Conservation (phyloP, 345 rosid genomes). For the Linum usitatissimum region DNA sequence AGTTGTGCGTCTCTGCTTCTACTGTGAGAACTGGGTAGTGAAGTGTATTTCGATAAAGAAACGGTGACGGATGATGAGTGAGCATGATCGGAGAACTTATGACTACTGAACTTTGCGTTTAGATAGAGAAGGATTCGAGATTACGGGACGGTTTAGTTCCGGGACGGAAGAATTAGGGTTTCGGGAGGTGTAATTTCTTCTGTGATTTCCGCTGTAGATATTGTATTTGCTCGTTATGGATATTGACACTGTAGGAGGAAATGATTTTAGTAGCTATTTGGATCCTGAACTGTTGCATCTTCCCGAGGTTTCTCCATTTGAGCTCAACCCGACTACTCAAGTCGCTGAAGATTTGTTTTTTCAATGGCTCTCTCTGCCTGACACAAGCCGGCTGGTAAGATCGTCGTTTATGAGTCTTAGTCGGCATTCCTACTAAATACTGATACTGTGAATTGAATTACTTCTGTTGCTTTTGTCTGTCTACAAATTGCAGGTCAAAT, state of each 20-base stretch:
- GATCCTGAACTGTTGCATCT: conserved; percentile 66
- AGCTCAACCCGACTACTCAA: conserved; percentile 38
- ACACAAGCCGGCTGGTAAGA: conserved; percentile 48
- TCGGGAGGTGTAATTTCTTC: not conserved
- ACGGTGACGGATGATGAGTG: not conserved
- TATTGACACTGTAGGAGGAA: conserved; percentile 11
- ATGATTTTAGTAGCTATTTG: conserved; percentile 13
- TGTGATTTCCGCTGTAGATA: not conserved
- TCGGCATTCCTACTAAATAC: not conserved
- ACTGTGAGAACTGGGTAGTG: not conserved
- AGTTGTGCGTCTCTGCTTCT: not conserved
- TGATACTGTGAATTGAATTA: not conserved
- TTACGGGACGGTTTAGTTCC: not conserved
- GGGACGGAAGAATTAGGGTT: conserved; percentile 13
- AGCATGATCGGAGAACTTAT: not conserved
- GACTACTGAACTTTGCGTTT: not conserved
- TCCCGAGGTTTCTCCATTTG: conserved; percentile 48
- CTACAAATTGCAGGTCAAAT: not conserved
- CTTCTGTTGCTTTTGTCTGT: not conserved
- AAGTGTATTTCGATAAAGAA: not conserved
- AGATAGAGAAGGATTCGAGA: not conserved
- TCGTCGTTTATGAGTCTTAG: not conserved
- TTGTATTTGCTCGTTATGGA: conserved; percentile 12
- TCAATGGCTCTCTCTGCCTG: conserved; percentile 83
- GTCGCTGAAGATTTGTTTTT: conserved; percentile 55